Evolutionary conservation across 2,329 filamentous ascomycete genomes (phyloP).

Genomic region (Pseudogymnoascus verrucosus): DNA sequence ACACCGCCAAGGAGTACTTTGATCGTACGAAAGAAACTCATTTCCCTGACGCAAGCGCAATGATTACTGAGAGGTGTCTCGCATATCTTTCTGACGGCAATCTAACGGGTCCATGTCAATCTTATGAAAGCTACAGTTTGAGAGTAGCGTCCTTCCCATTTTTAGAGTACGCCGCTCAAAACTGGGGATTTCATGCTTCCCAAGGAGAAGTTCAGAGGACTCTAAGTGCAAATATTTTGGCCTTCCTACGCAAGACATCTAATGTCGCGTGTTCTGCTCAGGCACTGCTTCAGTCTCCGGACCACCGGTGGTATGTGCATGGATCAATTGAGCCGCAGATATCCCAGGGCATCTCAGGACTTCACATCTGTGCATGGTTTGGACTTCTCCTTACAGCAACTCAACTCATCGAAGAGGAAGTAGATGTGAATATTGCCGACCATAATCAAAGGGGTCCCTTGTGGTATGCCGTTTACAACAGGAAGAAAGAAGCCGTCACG

Average conservation of each 20-base stretch:
- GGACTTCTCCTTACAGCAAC: not conserved
- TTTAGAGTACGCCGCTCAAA: not conserved
- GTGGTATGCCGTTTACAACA: constrained; percentile 1
- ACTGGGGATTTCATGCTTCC: not conserved
- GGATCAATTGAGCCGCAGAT: not conserved
- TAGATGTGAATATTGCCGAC: not conserved
- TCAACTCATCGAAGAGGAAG: not conserved
- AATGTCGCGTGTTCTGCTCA: not conserved
- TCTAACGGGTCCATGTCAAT: not conserved
- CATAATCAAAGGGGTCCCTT: not conserved
- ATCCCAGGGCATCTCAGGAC: not conserved
- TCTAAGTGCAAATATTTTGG: not conserved
- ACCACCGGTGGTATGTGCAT: not conserved
- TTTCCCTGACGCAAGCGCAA: not conserved
- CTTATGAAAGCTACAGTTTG: not conserved
- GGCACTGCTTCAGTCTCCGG: not conserved
- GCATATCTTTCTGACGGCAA: not conserved
- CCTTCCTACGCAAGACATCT: not conserved
- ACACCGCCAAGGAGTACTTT: not conserved
- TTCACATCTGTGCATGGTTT: constrained; percentile 2
- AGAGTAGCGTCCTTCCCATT: not conserved
- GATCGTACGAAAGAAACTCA: not conserved
- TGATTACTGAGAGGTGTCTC: not conserved
- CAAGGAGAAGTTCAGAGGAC: not conserved
- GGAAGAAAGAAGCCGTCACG: not conserved